Base-by-base conservation (phyloP, 2,329 filamentous ascomycete species). In the Hymenoscyphus fraxineus region DNA sequence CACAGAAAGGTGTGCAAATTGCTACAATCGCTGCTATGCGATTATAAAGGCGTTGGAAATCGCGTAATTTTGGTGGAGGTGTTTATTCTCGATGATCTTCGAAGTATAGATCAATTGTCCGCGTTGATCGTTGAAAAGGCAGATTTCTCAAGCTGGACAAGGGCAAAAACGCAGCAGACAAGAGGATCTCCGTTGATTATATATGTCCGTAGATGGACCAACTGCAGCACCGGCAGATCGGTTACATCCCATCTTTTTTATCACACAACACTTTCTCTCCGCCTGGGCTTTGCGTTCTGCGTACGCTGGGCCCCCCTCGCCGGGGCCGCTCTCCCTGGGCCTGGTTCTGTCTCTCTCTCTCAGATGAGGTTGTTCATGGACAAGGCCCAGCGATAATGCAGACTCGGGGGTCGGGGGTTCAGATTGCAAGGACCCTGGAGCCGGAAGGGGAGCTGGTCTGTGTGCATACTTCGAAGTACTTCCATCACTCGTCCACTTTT, bases 331-430 rank as follows among this genome's bases (percentile, higher is more conserved):
- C 27, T 27, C n/a, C 47, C n/a, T 35, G 35, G 35, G 35, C n/a
- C 47, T 27, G 27, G 27, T 27, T 22, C 44, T 54, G 9, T 19
- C 10, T 19, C 61, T 51, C 61, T 10, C n/a, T 35, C 59, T 47
- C 31, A 31, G 59, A 60, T 31, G 59, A 60, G 47, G 47, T 54
- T 65, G 56, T 57, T 40, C 59, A 47, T 51, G 56, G 56, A 38
- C 55, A 38, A n/a, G 61, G 27, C 61, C 41, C 55, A 51, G 58
- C 41, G 47, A 54, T 54, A 54, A 54, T 54, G 47, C 47, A 54
- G 19, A 22, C 47, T 27, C 47, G 47, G 47, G 47, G 47, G 47
- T 54, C 27, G 27, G 27, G 27, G 27, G 19, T 54, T 27, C 27
- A 27, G 47, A 22, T 22, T 22, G 10, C 47, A 54, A 19, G 47